Percentiles rank a stretch among this genome's conserved stretches.
phyloP scores from a whole-genome alignment of 768 basidiomycete genomes.

The Podaxis mareebaensis region DNA sequence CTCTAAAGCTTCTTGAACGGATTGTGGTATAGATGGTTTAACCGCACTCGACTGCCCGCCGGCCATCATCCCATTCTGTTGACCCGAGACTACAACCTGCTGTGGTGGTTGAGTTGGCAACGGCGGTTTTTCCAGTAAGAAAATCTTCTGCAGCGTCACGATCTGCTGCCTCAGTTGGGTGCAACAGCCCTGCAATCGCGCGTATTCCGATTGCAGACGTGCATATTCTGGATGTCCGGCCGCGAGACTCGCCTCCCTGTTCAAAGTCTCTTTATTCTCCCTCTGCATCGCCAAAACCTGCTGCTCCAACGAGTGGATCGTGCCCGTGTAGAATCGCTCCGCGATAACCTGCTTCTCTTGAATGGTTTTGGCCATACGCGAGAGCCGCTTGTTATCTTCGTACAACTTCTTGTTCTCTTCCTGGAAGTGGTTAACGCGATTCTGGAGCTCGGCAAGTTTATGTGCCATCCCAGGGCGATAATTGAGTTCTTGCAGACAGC shows the following conservation, averaged over 20 bases:
- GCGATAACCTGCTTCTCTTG: constrained; percentile 22
- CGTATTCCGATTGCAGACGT: constrained; percentile 12
- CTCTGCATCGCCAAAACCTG: constrained; percentile 1
- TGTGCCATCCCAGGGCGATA: constrained; percentile 44
- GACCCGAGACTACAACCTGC: not conserved
- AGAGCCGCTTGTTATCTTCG: constrained; percentile 39
- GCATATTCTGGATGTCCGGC: constrained; percentile 13
- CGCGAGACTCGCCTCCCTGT: constrained; percentile 3
- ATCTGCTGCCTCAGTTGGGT: constrained; percentile 2
- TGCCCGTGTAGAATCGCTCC: constrained; percentile 21
- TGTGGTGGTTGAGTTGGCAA: not conserved
- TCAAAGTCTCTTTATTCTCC: constrained; percentile 10
- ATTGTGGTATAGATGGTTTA: not conserved
- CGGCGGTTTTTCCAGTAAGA: not conserved
- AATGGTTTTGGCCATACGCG: constrained; percentile 22
- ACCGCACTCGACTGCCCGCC: not conserved
- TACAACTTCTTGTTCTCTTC: constrained; percentile 39
- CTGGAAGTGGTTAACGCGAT: constrained; percentile 31
- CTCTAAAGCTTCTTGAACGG: constrained; percentile 4
- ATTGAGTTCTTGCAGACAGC: constrained; percentile 47
- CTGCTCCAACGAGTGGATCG: constrained; percentile 16
- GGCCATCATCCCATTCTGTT: not conserved
- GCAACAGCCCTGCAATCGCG: not conserved
- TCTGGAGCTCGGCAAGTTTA: constrained; percentile 36
- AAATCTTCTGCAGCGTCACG: not conserved